phyloP scores from a whole-genome alignment of 148 eudicot genomes.

The Fagopyrum homotropicum region DNA sequence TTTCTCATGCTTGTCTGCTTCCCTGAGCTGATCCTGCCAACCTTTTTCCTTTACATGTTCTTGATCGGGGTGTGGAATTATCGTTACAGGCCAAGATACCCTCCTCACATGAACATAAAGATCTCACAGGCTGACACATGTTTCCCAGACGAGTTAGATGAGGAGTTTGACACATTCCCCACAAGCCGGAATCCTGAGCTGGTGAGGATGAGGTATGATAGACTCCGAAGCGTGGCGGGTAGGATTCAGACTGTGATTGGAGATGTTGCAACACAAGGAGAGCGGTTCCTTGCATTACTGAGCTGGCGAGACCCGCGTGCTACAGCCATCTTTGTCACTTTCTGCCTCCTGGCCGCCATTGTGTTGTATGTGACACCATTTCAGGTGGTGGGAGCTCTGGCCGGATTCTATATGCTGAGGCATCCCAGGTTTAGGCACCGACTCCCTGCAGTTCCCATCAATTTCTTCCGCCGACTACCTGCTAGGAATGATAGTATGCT shows the following conservation, averaged over 20 bases:
- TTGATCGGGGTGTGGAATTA: slow-evolving; percentile 90
- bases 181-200: slow-evolving; percentile 75
- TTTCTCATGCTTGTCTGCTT: slow-evolving; percentile 86
- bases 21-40: slow-evolving; percentile 83
- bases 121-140: slow-evolving; percentile 80
- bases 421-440: slow-evolving; percentile 88
- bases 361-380: slow-evolving; percentile 84
- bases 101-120: slow-evolving; percentile 96
- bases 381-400: slow-evolving; percentile 65
- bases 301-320: slow-evolving; percentile 99
- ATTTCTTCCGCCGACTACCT: slow-evolving; percentile 88
- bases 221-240: slow-evolving; percentile 87
- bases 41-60: slow-evolving; percentile 88
- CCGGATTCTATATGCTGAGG: slow-evolving; percentile 75
- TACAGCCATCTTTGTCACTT: slow-evolving; percentile 68
- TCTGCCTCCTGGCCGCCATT: slow-evolving; percentile 67
- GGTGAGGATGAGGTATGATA: slow-evolving; percentile 84
- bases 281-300: slow-evolving; percentile 71
- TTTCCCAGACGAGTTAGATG: slow-evolving; percentile 86
- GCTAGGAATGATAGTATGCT: slow-evolving; percentile 91
- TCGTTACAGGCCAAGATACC: slow-evolving; percentile 81
- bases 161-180: slow-evolving; percentile 91
- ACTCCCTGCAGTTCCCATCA: slow-evolving; percentile 73
- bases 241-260: slow-evolving; percentile 89
- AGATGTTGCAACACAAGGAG: slow-evolving; percentile 91